Conservation (phyloP, 169 alveolate species). For the Babesia bigemina region DNA sequence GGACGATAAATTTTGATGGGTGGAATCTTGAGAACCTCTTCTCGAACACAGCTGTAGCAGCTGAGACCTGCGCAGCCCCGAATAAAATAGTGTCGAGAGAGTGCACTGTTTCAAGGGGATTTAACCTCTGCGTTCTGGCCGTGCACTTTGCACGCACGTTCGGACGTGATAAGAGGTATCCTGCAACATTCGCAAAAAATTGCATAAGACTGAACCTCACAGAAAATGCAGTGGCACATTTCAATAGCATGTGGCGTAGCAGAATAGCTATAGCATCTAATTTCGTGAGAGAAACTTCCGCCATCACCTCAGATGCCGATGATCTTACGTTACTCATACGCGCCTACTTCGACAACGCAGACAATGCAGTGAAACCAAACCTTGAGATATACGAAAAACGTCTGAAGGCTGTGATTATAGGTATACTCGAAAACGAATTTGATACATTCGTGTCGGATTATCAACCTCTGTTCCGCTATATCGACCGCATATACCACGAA, state of each 20-base stretch:
- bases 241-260: slow-evolving; percentile 2
- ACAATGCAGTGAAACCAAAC: background rate
- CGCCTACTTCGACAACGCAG: background rate
- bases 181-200: slow-evolving; percentile 4
- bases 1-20: slow-evolving; percentile 3
- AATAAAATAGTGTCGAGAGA: background rate
- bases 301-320: slow-evolving; percentile 4
- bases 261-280: background rate
- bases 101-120: background rate
- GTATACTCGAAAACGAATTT: slow-evolving; percentile 10
- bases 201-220: slow-evolving; percentile 1
- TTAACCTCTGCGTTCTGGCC: slow-evolving; percentile 30
- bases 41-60: background rate
- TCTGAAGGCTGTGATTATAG: slow-evolving; percentile 4
- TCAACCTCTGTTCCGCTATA: slow-evolving; percentile 1
- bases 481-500: slow-evolving; percentile 16
- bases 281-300: background rate
- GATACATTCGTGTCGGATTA: slow-evolving; percentile 7
- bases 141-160: slow-evolving; percentile 9
- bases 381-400: background rate
- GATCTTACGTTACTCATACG: slow-evolving; percentile 7
- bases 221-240: slow-evolving; percentile 1
- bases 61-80: background rate
- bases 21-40: slow-evolving; percentile 30
- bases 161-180: slow-evolving; percentile 9